Evolutionary conservation across 2,329 filamentous ascomycete genomes (phyloP), one percentile per base, ranked within the genome.

Genomic region (Aspergillus piperis): DNA sequence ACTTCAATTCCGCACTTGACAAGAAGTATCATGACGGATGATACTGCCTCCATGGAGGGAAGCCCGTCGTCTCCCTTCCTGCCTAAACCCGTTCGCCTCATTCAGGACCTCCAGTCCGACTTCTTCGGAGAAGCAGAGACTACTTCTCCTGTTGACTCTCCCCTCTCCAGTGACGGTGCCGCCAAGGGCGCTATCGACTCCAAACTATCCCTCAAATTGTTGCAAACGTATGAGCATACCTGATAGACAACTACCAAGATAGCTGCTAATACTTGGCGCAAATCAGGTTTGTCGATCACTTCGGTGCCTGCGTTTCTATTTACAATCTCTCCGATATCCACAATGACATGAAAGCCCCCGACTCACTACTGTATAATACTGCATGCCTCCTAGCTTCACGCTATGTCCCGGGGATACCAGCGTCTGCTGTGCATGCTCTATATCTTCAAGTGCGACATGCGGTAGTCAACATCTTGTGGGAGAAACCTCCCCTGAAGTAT

Each of bases 331-430:
- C 71, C 21, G 68, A 69, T 61, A 66, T 75, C 10, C 71, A 73
- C 17, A 57, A 58, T 36, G 62, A 64, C 39, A 56, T 66, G 47
- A 47, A 54, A 48, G 63, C 64, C 25, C 64, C 67, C 21, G 65
- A 74, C 62, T 70, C 72, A 3, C 64, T 75, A 15, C 66, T 75
- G 19, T 73, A 73, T 60, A 74, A 68, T 44, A 74, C 71, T 13
- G 71, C 72, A 17, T 75, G 72, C 56, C 62, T 74, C 3, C 52
- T 75, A 19, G 72, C 71, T 11, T 71, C 72, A 21, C 72, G 71
- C 7, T 74, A 74, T 64, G 57, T 75, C 8, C 72, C 72, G 4
- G 70, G 70, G 1, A 68, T 75, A 48, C 67, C 71, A 15, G 57
- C 66, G 38, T 66, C 68, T 8, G 68, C 69, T 7, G 63, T 68